Conservation (phyloP, 768 basidiomycete species). For the Termitomyces sp. region DNA sequence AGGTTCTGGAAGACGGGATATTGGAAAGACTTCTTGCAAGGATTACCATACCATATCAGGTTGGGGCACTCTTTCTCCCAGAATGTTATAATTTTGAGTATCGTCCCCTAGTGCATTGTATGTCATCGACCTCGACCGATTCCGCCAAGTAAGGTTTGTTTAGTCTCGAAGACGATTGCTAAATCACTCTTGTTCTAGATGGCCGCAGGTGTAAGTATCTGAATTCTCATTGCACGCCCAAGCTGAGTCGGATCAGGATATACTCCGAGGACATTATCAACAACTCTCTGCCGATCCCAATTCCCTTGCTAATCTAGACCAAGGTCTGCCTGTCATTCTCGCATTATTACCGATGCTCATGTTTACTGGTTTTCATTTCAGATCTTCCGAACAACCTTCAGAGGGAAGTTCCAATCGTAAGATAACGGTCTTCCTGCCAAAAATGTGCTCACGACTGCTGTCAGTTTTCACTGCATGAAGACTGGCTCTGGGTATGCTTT, state of each 20-base stretch:
- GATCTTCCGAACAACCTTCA: constrained; percentile 97
- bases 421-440: constrained; percentile 16
- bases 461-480: constrained; percentile 85
- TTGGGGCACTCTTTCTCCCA: constrained; percentile 22
- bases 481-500: constrained; percentile 88
- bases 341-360: neutral
- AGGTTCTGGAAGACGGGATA: constrained; percentile 98
- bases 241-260: constrained; percentile 46
- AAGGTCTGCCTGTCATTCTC: constrained; percentile 44
- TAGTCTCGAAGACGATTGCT: neutral
- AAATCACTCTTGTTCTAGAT: constrained; percentile 25
- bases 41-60: constrained; percentile 94
- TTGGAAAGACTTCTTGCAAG: constrained; percentile 85
- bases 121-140: constrained; percentile 91
- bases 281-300: constrained; percentile 90
- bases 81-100: neutral
- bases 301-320: constrained; percentile 92
- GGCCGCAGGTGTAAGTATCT: constrained; percentile 41
- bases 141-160: constrained; percentile 68
- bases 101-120: constrained; percentile 70
- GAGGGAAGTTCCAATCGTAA: constrained; percentile 85
- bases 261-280: constrained; percentile 89
- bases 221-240: neutral
- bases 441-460: neutral
- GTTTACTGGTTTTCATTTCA: constrained; percentile 18